Evolutionary conservation across 1,284 basidiomycete species (phyloP).

Genomic region (Microbotryum intermedium): DNA sequence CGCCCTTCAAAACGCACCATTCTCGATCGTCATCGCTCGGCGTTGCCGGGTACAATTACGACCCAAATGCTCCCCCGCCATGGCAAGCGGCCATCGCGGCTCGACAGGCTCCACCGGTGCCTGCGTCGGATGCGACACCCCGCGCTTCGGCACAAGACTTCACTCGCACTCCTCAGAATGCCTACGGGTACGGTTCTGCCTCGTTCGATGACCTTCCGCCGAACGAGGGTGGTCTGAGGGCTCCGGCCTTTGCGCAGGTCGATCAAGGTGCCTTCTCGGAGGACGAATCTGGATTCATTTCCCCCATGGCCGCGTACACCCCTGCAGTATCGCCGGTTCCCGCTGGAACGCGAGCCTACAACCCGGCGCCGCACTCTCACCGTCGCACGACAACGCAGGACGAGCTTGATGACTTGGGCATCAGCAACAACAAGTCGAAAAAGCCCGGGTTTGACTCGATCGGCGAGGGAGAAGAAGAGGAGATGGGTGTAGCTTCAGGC

Average conservation of each 20-base stretch:
- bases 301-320: constrained; percentile 31
- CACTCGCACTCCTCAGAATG: too few species aligned
- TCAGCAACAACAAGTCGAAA: constrained; percentile 60
- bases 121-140: background rate
- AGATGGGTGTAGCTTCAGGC: background rate
- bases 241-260: constrained; percentile 15
- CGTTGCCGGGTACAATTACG: constrained; percentile 29
- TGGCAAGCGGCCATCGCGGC: constrained; percentile 12
- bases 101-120: background rate
- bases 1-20: constrained; percentile 30
- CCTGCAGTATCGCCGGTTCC: constrained; percentile 21
- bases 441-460: constrained; percentile 41
- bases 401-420: constrained; percentile 79
- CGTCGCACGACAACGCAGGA: constrained; percentile 47
- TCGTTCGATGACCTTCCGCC: background rate
- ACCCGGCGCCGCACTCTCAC: constrained; percentile 14
- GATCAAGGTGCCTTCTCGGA: constrained; percentile 17
- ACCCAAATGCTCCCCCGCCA: constrained; percentile 25
- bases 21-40: constrained; percentile 29
- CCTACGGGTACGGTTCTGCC: too few species aligned
- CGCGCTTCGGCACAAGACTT: background rate
- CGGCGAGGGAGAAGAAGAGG: constrained; percentile 20
- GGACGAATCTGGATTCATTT: constrained; percentile 33
- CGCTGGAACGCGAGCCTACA: constrained; percentile 2
- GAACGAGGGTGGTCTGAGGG: background rate